Base-by-base conservation (phyloP, 179 eudicot species). In the Beta corolliflora region DNA sequence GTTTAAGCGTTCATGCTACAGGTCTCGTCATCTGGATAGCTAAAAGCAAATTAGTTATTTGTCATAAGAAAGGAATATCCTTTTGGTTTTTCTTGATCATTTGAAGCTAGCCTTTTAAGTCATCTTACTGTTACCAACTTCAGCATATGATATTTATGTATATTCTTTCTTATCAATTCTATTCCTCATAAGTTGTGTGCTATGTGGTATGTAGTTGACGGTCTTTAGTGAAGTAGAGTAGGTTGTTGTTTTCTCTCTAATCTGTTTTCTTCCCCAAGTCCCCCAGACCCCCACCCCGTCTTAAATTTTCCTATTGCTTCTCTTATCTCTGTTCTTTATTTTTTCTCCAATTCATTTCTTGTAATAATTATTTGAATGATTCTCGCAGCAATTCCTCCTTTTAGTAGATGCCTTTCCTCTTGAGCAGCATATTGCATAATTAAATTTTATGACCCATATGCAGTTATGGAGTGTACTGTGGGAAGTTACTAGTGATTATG, bases 1-100 rank as follows among this genome's bases (percentile, higher is more conserved):
- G 77, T 79, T 60, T 14, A 61, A 71, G 75, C 29, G 73, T 79
- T 60, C n/a, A 61, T 77, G 75, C 54, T 74, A 58, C 73, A 21
- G 21, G 5, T 19, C 21, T 52, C 14, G 41, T 12, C 59, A 60
- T 18, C 2, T 63, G 18, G 21, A 48, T 69, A 23, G 48, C 48
- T 69, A 77, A 60, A 60, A 68, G 61, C 60, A 31, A 10, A 45
- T 9, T 6, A 31, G 4, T 61, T 50, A 13, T 9, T 25, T 66
- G 19, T 13, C 45, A 9, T 73, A 14, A 54, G 29, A 71, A 71
- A 77, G 7, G 23, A 21, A 14, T 12, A 46, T 25, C 36, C 70
- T 18, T 70, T 70, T 71, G 50, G 41, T 67, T 46, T 79, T n/a
- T 74, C 5, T 7, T 73, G 16, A 53, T 50, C 23, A 56, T 54